Percentiles rank a stretch among this genome's conserved stretches.
Evolutionary conservation across 2,329 filamentous ascomycete species (phyloP).

Genomic region (Didymella lethalis): DNA sequence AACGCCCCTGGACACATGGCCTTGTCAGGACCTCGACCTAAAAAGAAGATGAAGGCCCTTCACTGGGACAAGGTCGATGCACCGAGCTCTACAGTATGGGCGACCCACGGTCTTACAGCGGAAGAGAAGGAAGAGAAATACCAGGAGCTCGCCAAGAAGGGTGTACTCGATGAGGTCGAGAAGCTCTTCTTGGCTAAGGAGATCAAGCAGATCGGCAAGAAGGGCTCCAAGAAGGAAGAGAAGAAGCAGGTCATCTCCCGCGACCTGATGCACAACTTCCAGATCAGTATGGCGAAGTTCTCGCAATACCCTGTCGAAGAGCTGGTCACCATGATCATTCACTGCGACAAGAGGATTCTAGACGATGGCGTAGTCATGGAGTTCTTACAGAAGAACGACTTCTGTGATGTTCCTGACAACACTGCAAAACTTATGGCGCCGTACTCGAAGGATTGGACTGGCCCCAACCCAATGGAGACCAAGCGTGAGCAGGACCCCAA

Average conservation of each 20-base stretch:
- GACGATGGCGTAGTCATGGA: conserved; percentile 95
- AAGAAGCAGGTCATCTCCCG: conserved; percentile 97
- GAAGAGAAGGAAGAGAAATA: conserved; percentile 96
- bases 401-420: conserved; percentile 92
- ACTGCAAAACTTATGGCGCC: conserved; percentile 89
- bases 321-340: conserved; percentile 90
- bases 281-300: conserved; percentile 91
- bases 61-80: conserved; percentile 99
- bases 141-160: conserved; percentile 88
- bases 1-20: conserved; percentile 67
- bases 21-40: conserved; percentile 83
- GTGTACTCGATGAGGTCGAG: conserved; percentile 96
- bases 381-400: conserved; percentile 89
- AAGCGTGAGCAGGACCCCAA: conserved; percentile 83
- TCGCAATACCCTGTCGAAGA: conserved; percentile 85
- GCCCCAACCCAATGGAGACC: conserved; percentile 79
- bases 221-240: conserved; percentile 79
- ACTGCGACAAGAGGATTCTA: conserved; percentile 88
- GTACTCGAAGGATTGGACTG: conserved; percentile 96
- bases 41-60: conserved; percentile 99
- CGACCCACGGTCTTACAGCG: conserved; percentile 81
- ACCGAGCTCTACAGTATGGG: conserved; percentile 92
- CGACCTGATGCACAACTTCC: conserved; percentile 67
- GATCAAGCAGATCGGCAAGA: conserved; percentile 82
- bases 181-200: conserved; percentile 98